These are phyloP conservation scores for Dictyophora rubrovolvata DNA, from an alignment of 768 basidiomycete genomes.

Conservation along the genomic window DNA sequence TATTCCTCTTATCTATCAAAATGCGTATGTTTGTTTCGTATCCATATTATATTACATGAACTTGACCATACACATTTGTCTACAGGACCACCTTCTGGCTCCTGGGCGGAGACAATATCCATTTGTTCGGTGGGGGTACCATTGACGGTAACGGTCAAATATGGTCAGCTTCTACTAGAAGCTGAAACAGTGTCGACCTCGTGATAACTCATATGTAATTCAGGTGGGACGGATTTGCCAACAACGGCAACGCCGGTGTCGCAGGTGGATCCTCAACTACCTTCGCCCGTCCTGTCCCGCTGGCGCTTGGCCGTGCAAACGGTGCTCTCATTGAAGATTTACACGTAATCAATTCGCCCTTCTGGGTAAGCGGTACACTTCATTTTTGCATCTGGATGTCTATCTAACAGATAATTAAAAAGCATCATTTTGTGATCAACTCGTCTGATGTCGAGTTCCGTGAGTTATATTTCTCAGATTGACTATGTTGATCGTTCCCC, in stretches of 20 bases:
- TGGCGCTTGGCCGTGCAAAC: slow-evolving; percentile 43
- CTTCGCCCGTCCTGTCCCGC: slow-evolving; percentile 43
- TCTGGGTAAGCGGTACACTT: slow-evolving; percentile 25
- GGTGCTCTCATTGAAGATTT: slow-evolving; percentile 36
- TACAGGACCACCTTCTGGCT: slow-evolving; percentile 37
- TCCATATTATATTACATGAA: background rate
- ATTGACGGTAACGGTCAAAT: slow-evolving; percentile 58
- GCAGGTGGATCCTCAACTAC: slow-evolving; percentile 32
- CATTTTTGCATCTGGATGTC: background rate
- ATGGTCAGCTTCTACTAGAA: slow-evolving; percentile 16
- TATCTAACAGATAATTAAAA: slow-evolving; percentile 15
- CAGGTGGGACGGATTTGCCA: slow-evolving; percentile 1
- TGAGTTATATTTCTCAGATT: background rate
- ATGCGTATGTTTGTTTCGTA: slow-evolving; percentile 26
- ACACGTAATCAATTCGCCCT: slow-evolving; percentile 29
- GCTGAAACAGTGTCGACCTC: no score
- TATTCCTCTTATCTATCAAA: slow-evolving; percentile 33
- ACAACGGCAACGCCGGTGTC: slow-evolving; percentile 24
- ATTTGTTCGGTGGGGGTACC: slow-evolving; percentile 49
- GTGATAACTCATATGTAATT: background rate
- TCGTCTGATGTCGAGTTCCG: slow-evolving; percentile 10
- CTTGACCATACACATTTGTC: background rate
- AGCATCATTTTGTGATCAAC: slow-evolving; percentile 33
- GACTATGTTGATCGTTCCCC: background rate
- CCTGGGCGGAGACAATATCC: slow-evolving; percentile 38